Evolutionary conservation across 2,329 filamentous ascomycete species (phyloP).

Genomic region (Fusarium sp.): DNA sequence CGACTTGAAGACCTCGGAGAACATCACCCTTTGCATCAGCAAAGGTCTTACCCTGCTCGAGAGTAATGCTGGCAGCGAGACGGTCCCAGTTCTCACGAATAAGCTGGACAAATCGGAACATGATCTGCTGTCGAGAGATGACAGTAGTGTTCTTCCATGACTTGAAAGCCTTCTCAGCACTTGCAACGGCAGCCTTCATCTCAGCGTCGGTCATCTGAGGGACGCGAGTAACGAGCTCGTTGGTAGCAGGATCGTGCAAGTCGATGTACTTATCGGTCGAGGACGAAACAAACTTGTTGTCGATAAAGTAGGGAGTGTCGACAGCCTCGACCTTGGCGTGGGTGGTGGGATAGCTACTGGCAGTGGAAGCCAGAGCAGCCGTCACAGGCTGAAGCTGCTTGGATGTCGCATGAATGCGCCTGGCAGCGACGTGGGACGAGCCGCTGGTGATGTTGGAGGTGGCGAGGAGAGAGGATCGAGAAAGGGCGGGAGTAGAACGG

Average conservation of each 20-base stretch:
- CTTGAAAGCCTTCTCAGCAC: slow-evolving; percentile 80
- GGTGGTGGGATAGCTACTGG: slow-evolving; percentile 73
- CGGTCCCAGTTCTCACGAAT: slow-evolving; percentile 89
- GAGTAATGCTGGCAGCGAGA: slow-evolving; percentile 83
- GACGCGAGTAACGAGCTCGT: slow-evolving; percentile 85
- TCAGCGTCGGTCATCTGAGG: slow-evolving; percentile 84
- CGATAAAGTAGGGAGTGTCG: slow-evolving; percentile 82
- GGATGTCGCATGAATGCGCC: slow-evolving; percentile 68
- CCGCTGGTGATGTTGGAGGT: slow-evolving; percentile 52
- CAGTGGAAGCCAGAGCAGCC: slow-evolving; percentile 64
- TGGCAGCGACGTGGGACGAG: slow-evolving; percentile 54
- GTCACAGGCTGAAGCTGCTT: slow-evolving; percentile 63
- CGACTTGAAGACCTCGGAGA: slow-evolving; percentile 83
- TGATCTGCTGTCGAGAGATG: slow-evolving; percentile 81
- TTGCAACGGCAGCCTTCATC: slow-evolving; percentile 78
- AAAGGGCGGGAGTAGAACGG: slow-evolving; percentile 44
- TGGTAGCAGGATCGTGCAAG: slow-evolving; percentile 84
- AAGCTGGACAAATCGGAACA: slow-evolving; percentile 85
- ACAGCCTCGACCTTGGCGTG: slow-evolving; percentile 77
- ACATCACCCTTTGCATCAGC: slow-evolving; percentile 86
- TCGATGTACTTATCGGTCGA: slow-evolving; percentile 79
- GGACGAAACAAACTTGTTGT: slow-evolving; percentile 81
- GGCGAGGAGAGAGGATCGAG: slow-evolving; percentile 47
- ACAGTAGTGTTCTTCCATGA: slow-evolving; percentile 79
- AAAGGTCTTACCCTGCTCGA: slow-evolving; percentile 91